A percentile compares a stretch with the other conserved stretches of the same genome.
Evolutionary conservation across 192 early-diverging fungal species (phyloP).

Genomic region (Rhizoclosmatium globosum): DNA sequence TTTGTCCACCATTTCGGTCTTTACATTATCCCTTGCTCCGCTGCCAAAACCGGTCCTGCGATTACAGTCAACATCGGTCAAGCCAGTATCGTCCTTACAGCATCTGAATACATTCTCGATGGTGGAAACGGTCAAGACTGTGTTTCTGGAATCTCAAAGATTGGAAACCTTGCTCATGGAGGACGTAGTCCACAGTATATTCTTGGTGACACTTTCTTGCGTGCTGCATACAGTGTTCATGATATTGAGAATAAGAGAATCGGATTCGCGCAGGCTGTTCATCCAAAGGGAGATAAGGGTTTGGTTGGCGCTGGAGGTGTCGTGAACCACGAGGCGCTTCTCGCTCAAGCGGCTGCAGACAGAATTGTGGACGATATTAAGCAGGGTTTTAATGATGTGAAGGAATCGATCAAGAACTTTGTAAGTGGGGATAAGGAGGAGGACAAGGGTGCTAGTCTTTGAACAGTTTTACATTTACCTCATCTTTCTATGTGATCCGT

Average conservation of each 20-base stretch:
- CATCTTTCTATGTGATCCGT: too few species aligned
- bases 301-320: too few species aligned
- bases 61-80: constrained; percentile 15
- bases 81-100: constrained; percentile 13
- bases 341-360: too few species aligned
- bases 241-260: constrained; percentile 43
- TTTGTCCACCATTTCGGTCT: constrained; percentile 11
- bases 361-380: too few species aligned
- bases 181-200: constrained; percentile 15
- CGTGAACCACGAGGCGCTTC: too few species aligned
- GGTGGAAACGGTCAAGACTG: constrained; percentile 30
- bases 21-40: constrained; percentile 15
- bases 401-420: too few species aligned
- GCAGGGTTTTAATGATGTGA: too few species aligned
- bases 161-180: neutral
- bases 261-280: constrained; percentile 43
- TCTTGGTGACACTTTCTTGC: constrained; percentile 49
- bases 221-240: constrained; percentile 51
- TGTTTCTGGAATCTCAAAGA: constrained; percentile 33
- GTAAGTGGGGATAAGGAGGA: too few species aligned
- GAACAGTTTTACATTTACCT: too few species aligned
- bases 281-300: neutral
- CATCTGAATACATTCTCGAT: constrained; percentile 32
- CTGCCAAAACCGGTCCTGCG: constrained; percentile 18
- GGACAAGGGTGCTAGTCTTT: too few species aligned